Evolutionary conservation across 2,329 filamentous ascomycete species (phyloP).

Genomic region (Penicillium sp.): DNA sequence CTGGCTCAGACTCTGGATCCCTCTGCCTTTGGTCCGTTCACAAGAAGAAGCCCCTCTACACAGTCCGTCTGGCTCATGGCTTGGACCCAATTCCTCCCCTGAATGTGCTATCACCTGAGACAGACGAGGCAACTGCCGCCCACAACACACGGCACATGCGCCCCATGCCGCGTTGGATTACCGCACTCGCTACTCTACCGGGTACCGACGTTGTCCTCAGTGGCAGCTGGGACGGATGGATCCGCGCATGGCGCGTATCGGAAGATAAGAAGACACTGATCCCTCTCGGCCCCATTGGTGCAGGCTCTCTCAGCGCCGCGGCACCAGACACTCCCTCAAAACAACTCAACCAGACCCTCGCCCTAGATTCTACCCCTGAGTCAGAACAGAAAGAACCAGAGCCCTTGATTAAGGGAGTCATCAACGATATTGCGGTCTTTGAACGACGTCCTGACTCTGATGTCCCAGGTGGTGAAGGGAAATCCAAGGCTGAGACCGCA

Average conservation of each 20-base stretch:
- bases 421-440: constrained; percentile 85
- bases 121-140: constrained; percentile 53
- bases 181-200: constrained; percentile 77
- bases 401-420: constrained; percentile 63
- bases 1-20: constrained; percentile 85
- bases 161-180: constrained; percentile 79
- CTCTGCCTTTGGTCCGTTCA: constrained; percentile 82
- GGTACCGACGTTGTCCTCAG: constrained; percentile 87
- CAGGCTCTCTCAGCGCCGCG: constrained; percentile 14
- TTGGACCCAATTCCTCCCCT: constrained; percentile 68
- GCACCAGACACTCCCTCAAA: constrained; percentile 30
- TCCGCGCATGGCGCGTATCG: constrained; percentile 79
- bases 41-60: constrained; percentile 91
- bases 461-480: constrained; percentile 17
- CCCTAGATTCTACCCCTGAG: constrained; percentile 29
- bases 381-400: constrained; percentile 16
- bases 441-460: constrained; percentile 60
- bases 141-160: constrained; percentile 46
- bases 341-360: constrained; percentile 35
- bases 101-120: constrained; percentile 70
- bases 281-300: constrained; percentile 63
- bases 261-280: constrained; percentile 79
- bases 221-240: constrained; percentile 88
- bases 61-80: constrained; percentile 77
- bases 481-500: constrained; percentile 40